These are phyloP conservation scores for Scopulariopsis brevicaulis DNA, from an alignment of 2,329 filamentous ascomycete species.

Conservation along the genomic window DNA sequence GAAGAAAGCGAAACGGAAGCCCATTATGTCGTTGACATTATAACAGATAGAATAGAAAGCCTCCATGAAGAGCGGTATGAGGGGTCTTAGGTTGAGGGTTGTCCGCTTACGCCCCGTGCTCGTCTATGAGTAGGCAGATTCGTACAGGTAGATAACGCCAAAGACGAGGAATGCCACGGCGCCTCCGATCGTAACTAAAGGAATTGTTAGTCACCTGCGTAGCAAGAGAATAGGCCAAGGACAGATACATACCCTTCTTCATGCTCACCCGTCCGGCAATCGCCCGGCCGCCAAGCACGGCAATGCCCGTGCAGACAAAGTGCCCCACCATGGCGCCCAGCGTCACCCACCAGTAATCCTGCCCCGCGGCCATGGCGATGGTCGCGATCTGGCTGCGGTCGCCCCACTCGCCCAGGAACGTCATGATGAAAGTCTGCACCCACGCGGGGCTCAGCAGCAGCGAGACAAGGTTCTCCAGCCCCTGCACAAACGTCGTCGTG, in stretches of 20 bases:
- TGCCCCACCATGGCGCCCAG: slow-evolving; percentile 80
- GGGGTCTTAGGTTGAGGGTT: background rate
- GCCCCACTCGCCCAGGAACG: slow-evolving; percentile 96
- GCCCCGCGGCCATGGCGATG: slow-evolving; percentile 95
- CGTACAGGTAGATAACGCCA: slow-evolving; percentile 80
- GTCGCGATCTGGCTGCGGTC: slow-evolving; percentile 97
- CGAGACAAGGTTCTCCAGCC: slow-evolving; percentile 76
- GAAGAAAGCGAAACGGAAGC: background rate
- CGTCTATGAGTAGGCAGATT: slow-evolving; percentile 51
- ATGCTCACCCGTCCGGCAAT: slow-evolving; percentile 91
- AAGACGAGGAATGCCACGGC: slow-evolving; percentile 85
- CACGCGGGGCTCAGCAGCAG: slow-evolving; percentile 88
- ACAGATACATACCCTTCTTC: slow-evolving; percentile 69
- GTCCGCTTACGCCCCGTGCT: slow-evolving; percentile 6
- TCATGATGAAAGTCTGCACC: slow-evolving; percentile 99
- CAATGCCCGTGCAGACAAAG: slow-evolving; percentile 78
- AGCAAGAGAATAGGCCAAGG: background rate
- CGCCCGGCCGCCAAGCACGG: slow-evolving; percentile 83
- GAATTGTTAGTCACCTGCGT: slow-evolving; percentile 4
- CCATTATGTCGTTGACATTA: slow-evolving; percentile 3
- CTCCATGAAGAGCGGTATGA: background rate
- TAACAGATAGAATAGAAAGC: slow-evolving; percentile 1
- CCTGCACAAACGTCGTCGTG: slow-evolving; percentile 34
- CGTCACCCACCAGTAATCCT: slow-evolving; percentile 99
- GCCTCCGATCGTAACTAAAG: slow-evolving; percentile 77